Evolutionary conservation across 495 filamentous ascomycete species (phyloP).

Genomic region (Pyrenula massariospora): DNA sequence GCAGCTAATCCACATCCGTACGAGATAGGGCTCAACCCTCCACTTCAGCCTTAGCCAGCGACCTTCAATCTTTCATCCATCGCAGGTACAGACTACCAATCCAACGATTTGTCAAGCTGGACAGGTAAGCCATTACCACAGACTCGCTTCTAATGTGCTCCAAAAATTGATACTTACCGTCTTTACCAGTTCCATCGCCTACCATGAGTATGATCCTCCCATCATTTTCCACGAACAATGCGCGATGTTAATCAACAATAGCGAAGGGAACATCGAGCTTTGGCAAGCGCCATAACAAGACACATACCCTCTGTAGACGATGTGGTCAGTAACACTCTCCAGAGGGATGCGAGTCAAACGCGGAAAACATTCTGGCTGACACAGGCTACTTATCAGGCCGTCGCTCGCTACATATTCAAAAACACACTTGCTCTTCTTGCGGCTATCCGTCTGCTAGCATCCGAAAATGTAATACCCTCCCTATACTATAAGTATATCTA

Average conservation of each 20-base stretch:
- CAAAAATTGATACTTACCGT: not conserved
- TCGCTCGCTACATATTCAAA: constrained; percentile 98
- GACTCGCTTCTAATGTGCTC: no score
- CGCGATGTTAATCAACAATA: constrained; percentile 30
- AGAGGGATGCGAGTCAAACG: not conserved
- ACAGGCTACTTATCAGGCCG: constrained; percentile 46
- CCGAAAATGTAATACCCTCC: constrained; percentile 76
- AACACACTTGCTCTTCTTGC: constrained; percentile 94
- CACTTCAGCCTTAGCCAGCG: no score
- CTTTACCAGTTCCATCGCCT: not conserved
- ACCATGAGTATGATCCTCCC: constrained; percentile 1
- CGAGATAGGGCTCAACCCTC: no score
- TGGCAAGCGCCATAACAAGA: constrained; percentile 99
- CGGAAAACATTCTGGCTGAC: constrained; percentile 16
- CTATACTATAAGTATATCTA: constrained; percentile 2
- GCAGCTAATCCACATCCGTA: no score
- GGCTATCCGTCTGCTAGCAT: constrained; percentile 95
- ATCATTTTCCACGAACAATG: constrained; percentile 3
- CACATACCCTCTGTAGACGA: constrained; percentile 97
- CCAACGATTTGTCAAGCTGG: no score
- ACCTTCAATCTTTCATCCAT: no score
- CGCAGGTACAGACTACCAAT: no score
- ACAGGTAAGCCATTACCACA: no score
- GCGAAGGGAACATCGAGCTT: constrained; percentile 95
- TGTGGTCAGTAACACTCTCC: constrained; percentile 66